Conservation (phyloP, 140 eudicot genomes). For the Stevia rebaudiana region DNA sequence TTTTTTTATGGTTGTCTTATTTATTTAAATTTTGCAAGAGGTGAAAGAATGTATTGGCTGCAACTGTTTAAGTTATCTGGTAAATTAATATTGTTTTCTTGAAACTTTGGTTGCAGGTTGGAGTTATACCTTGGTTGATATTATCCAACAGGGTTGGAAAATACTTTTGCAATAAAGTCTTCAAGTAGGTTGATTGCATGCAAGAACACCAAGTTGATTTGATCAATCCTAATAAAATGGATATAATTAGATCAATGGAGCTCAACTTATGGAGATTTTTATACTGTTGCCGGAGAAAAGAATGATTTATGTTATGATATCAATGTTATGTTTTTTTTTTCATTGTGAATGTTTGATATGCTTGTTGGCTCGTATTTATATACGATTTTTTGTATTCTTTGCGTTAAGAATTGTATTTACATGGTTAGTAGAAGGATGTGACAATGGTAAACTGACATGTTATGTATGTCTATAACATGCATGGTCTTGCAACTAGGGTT, state of each 20-base stretch:
- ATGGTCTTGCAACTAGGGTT: no score
- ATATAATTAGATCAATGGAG: slow-evolving; percentile 1
- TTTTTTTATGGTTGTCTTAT: not conserved
- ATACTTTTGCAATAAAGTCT: slow-evolving; percentile 46
- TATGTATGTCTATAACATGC: no score
- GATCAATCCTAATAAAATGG: not conserved
- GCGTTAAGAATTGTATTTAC: no score
- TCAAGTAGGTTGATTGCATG: slow-evolving; percentile 21
- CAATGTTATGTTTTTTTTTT: not conserved
- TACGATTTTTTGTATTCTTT: not conserved
- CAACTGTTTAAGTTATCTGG: not conserved
- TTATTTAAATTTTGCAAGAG: not conserved
- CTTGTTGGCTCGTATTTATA: not conserved
- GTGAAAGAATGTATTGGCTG: not conserved
- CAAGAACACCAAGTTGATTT: not conserved
- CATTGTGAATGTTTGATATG: not conserved
- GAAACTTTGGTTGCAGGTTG: slow-evolving; percentile 52
- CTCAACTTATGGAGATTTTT: not conserved
- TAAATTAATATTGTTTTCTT: not conserved
- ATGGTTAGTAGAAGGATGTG: no score
- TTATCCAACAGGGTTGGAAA: slow-evolving; percentile 72
- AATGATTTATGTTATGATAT: not conserved
- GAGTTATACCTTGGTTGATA: slow-evolving; percentile 83
- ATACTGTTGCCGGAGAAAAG: not conserved
- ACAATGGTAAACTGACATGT: no score